phyloP scores from a whole-genome alignment of 1,139 yeast genomes.

The Diutina pseudorugosa region DNA sequence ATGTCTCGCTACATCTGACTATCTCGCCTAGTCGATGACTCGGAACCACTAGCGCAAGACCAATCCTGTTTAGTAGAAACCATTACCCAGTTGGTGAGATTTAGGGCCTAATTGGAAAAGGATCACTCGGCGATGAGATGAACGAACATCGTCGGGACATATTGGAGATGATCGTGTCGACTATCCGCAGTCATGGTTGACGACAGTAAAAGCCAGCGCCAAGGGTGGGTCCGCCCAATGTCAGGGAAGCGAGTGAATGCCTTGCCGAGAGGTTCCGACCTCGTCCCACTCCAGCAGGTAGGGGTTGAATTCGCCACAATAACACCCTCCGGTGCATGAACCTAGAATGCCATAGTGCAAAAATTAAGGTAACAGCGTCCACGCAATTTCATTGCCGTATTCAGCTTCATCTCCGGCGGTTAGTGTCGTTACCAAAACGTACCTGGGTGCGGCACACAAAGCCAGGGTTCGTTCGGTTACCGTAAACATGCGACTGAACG shows the following conservation, averaged over 20 bases:
- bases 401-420: not conserved
- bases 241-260: too few species aligned
- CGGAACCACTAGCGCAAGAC: not conserved
- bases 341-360: not conserved
- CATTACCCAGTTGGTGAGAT: not conserved
- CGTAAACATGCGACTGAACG: not conserved
- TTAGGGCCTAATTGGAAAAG: not conserved
- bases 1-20: not conserved
- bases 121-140: not conserved
- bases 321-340: not conserved
- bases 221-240: too few species aligned
- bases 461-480: not conserved
- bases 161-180: not conserved
- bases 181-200: too few species aligned
- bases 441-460: not conserved
- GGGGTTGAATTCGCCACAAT: not conserved
- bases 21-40: not conserved
- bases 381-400: not conserved
- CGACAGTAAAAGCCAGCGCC: too few species aligned
- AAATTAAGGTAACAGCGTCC: not conserved
- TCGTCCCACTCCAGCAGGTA: not conserved
- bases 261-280: not conserved
- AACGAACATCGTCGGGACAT: not conserved
- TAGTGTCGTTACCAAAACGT: not conserved
- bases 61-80: not conserved